phyloP scores from a whole-genome alignment of 2,329 filamentous ascomycete species.

The Periconia sp. region DNA sequence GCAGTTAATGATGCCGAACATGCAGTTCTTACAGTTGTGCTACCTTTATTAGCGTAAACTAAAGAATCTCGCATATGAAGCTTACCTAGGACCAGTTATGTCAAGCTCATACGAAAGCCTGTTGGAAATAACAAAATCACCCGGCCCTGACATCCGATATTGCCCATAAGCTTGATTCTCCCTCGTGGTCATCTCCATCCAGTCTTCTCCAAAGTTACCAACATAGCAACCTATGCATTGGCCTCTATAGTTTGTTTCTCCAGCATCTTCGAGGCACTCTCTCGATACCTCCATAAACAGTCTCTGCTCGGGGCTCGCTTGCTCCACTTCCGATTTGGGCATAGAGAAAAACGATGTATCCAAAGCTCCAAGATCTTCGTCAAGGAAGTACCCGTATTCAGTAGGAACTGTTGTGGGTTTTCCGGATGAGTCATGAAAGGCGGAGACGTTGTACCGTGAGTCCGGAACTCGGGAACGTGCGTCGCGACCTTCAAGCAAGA shows the following conservation, averaged over 20 bases:
- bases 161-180: background rate
- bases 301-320: conserved; percentile 22
- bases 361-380: background rate
- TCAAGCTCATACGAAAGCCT: conserved; percentile 21
- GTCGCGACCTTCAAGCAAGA: background rate
- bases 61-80: too few species aligned
- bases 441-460: background rate
- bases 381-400: background rate
- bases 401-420: background rate
- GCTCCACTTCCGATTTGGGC: conserved; percentile 8
- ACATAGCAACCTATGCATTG: conserved; percentile 3
- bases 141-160: conserved; percentile 10
- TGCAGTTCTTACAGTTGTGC: background rate
- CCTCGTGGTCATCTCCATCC: background rate
- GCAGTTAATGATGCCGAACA: conserved; percentile 19
- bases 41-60: too few species aligned
- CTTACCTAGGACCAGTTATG: conserved; percentile 19
- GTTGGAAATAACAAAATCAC: conserved; percentile 17
- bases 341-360: conserved; percentile 8
- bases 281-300: conserved; percentile 18
- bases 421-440: background rate
- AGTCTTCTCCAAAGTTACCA: background rate
- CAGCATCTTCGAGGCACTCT: conserved; percentile 27
- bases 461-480: conserved; percentile 4
- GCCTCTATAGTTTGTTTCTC: conserved; percentile 14